These are phyloP conservation scores for Echeveria elegans DNA, from an alignment of 164 flowering plant genomes.

Conservation along the genomic window DNA sequence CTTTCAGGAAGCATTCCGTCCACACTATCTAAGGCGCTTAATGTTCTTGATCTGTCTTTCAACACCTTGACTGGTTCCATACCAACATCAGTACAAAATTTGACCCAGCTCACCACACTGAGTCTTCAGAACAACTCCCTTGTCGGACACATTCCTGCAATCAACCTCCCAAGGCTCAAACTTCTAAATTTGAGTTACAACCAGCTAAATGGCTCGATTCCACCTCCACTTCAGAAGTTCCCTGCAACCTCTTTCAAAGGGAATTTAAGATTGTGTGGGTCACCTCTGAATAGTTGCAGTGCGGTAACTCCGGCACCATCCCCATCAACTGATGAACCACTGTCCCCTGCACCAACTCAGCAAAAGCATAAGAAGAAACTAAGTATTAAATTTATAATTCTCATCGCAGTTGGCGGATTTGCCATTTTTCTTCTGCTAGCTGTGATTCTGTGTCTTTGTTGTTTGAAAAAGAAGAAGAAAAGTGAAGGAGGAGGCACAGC, in stretches of 20 bases:
- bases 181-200: constrained; percentile 40
- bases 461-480: constrained; percentile 30
- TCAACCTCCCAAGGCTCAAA: constrained; percentile 23
- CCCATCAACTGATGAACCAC: constrained; percentile 14
- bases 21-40: constrained; percentile 36
- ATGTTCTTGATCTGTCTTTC: constrained; percentile 62
- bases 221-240: constrained; percentile 28
- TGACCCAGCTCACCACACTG: constrained; percentile 35
- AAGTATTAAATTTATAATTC: constrained; percentile 34
- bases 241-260: constrained; percentile 39
- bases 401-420: constrained; percentile 48
- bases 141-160: constrained; percentile 30
- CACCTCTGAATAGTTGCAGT: constrained; percentile 47
- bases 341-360: constrained; percentile 21
- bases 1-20: constrained; percentile 67
- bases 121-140: constrained; percentile 44
- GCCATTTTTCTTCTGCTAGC: constrained; percentile 31
- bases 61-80: constrained; percentile 63
- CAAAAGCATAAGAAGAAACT: constrained; percentile 25
- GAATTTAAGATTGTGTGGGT: constrained; percentile 36
- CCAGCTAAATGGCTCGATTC: constrained; percentile 42
- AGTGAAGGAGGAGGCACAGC: constrained; percentile 16
- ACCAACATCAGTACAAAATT: constrained; percentile 41
- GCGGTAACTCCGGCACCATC: constrained; percentile 32
- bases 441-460: constrained; percentile 25